Base-by-base conservation (phyloP, 2,329 filamentous ascomycete genomes). In the Fusarium nygamai region DNA sequence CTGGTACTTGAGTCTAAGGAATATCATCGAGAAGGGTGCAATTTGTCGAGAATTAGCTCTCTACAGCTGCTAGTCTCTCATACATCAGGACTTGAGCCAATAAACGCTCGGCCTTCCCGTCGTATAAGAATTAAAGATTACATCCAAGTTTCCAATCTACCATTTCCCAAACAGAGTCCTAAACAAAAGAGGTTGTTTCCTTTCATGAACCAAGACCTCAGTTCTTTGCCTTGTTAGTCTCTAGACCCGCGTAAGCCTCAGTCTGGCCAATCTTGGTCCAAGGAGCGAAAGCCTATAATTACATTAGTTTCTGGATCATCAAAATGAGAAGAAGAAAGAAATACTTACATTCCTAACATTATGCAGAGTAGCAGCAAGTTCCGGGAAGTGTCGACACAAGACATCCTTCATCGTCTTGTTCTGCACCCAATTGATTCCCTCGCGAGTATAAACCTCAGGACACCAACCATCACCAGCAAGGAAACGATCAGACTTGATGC, bases 381-480 rank as follows among this genome's bases (percentile, higher is more conserved):
- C 69, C 8, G 69, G 69, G 17, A 73, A 72, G 14, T 72, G 69
- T 31, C 69, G 59, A 22, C 64, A 65, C 5, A 72, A 11, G 27
- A 73, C 59, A 61, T 72, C 69, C 24, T 72, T 70, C 69, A 70
- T 72, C 0, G 69, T 73, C 2, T 73, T 72, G 6, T 53, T 65
- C 43, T 72, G 69, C 5, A 73, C 69, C 69, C 69, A 73, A 17
- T 70, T 60, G 1, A 72, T 72, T 1, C 69, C 64, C 6, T 72
- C 69, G 3, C 53, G 69, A 0, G 69, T 73, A 8, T 72, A 73
- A 5, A 73, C 65, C 29, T 73, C 69, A 7, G 69, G 64, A 22
- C 69, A 72, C 69, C 69, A 72, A 0, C 69, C 69, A 11, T 70
- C 69, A 0, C 69, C 69, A 1, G 69, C 69, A 6, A 72, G 60